Evolutionary conservation across 306 rosid genomes (phyloP), one percentile per base, ranked within the genome.

Genomic region (Vigna angularis): DNA sequence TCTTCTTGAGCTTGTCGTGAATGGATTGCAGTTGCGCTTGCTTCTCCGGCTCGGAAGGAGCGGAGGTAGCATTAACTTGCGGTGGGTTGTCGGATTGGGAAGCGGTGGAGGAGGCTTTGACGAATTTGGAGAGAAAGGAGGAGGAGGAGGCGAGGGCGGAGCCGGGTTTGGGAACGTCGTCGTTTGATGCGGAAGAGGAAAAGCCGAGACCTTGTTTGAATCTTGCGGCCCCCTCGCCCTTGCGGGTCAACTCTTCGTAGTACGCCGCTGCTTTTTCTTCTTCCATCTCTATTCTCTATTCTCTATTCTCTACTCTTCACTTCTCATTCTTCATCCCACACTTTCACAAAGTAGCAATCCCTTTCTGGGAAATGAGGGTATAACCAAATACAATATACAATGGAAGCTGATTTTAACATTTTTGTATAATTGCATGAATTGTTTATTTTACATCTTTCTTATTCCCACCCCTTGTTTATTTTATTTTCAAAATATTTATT

Each of bases 141-240:
- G 97, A 88, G 10, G 93, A 82, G 2, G 91, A 78, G 6, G 44
- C 52, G 75, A 87, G 72, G 66, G 89, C 71, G 56, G 87, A 66
- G 75, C 90, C 69, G 63, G 83, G 67, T 83, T 85, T 83, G 0
- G 91, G 88, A 70, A 85, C 81, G 76, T 66, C 81, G 73, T 88
- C 89, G 75, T 79, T 72, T 51, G 64, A 52, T 4, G 93, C 15
- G 40, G 87, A 11, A 9, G 73, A 4, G 6, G 98, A 87, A 42
- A 91, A 93, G 1, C 98, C 99, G 1, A 95, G 91, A 30, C 98
- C 98, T 79, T 85, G 98, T 45, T 95, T 95, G 86, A 89, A 95
- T 20, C 92, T 78, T 14, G 98, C 97, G 42, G 98, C 97, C 47
- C 97, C 97, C 63, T 85, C 87, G 26, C 98, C 98, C 58, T 89